Evolutionary conservation across 2,329 filamentous ascomycete species (phyloP), one percentile per base, ranked within the genome.

Genomic region (Cordyceps cicadae): DNA sequence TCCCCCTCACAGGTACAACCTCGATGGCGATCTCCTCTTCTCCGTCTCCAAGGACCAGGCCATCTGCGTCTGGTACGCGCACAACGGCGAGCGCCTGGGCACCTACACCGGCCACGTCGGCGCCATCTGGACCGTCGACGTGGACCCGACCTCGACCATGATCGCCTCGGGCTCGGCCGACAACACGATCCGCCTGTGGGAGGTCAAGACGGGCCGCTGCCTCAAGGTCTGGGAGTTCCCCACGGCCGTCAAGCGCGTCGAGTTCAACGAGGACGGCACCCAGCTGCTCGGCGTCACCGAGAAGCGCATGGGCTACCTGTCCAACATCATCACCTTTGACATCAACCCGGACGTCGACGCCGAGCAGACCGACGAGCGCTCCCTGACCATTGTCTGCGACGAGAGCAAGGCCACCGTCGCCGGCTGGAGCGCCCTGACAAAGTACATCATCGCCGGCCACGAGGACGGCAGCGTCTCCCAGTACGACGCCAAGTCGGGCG

Each of bases 161-260:
- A 87, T 97, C 72, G 94, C 93, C 72, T 95, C 90, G 64, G 94
- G 94, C 70, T 94, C 92, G 69, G 94, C 94, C 76, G 94, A 99
- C 81, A 97, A 97, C 83, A 97, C 93, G 50, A 93, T 99, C 77
- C 87, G 92, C 71, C 83, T 99, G 70, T 99, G 94, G 94, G 92
- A 99, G 74, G 84, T 97, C 74, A 89, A 92, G 83, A 89, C 89
- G 17, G 94, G 94, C 73, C 90, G 90, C 74, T 88, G 90, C 74
- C 84, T 99, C 71, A 97, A 97, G 87, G 90, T 89, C 61, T 99
- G 94, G 94, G 92, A 99, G 68, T 97, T 97, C 79, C 87, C 89
- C 63, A 97, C 94, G 50, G 92, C 92, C 66, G 91, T 99, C 76
- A 97, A 99, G 86, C 87, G 94, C 70, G 92, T 96, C 75, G 93